phyloP scores from a whole-genome alignment of 768 basidiomycete species.

The Ephemerocybe angulata region DNA sequence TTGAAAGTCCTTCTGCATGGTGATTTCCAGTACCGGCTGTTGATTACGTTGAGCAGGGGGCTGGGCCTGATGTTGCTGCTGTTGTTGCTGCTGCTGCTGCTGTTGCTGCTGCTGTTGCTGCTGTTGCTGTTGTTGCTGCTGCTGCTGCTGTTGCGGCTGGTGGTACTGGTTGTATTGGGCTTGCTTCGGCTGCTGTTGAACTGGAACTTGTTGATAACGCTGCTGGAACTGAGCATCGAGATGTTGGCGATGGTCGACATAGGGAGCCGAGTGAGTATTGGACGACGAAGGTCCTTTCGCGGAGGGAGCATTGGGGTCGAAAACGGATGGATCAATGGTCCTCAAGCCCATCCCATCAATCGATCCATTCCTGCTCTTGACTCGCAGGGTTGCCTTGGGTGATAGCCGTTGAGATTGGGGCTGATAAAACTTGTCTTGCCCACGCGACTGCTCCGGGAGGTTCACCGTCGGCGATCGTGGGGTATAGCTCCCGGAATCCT shows the following conservation, averaged over 20 bases:
- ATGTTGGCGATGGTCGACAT: slow-evolving; percentile 4
- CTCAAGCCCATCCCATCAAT: slow-evolving; percentile 62
- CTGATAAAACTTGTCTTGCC: slow-evolving; percentile 9
- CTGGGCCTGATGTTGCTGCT: slow-evolving; percentile 19
- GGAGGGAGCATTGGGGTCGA: slow-evolving; percentile 36
- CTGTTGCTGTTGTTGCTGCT: slow-evolving; percentile 12
- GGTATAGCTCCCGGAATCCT: slow-evolving; percentile 21
- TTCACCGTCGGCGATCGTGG: slow-evolving; percentile 13
- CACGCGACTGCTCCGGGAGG: neutral
- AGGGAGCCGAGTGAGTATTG: slow-evolving; percentile 23
- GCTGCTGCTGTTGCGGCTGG: slow-evolving; percentile 11
- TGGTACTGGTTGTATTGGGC: slow-evolving; percentile 15
- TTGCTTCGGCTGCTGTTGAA: slow-evolving; percentile 12
- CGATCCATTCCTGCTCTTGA: slow-evolving; percentile 52
- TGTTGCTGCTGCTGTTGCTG: slow-evolving; percentile 14
- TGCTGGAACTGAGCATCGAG: slow-evolving; percentile 13
- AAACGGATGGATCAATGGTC: slow-evolving; percentile 54
- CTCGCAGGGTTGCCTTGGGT: slow-evolving; percentile 30
- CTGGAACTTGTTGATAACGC: slow-evolving; percentile 10
- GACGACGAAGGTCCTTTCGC: slow-evolving; percentile 15
- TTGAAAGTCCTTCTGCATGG: no score
- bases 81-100: slow-evolving; percentile 14
- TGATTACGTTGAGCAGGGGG: slow-evolving; percentile 21
- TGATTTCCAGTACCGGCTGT: slow-evolving; percentile 8
- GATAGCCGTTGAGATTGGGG: slow-evolving; percentile 5